These are phyloP conservation scores for Lentinula aciculospora DNA, from an alignment of 768 basidiomycete species.

Conservation along the genomic window DNA sequence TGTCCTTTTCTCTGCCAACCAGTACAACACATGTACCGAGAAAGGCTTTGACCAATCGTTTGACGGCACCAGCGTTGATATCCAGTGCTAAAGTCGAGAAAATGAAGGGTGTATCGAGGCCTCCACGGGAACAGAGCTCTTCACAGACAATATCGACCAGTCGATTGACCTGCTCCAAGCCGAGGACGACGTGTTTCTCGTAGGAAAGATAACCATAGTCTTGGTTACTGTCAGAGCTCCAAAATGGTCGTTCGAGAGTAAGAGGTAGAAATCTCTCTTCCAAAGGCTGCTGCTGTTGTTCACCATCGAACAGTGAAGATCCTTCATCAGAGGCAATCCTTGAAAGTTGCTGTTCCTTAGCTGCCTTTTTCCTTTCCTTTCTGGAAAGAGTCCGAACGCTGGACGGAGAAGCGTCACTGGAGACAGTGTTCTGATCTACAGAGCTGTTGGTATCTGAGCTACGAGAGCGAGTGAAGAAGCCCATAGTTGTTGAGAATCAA, in stretches of 20 bases:
- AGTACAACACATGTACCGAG: slow-evolving; percentile 50
- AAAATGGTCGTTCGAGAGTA: neutral
- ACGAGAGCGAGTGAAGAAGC: slow-evolving; percentile 4
- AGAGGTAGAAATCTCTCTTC: slow-evolving; percentile 4
- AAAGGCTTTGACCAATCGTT: slow-evolving; percentile 75
- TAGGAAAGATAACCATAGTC: slow-evolving; percentile 70
- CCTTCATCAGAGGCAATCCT: neutral
- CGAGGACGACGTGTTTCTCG: slow-evolving; percentile 68
- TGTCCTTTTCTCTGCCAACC: slow-evolving; percentile 23
- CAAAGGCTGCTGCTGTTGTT: neutral
- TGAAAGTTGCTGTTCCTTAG: slow-evolving; percentile 1
- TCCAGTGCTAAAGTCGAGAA: slow-evolving; percentile 89
- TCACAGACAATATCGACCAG: slow-evolving; percentile 67
- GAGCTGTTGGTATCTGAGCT: neutral
- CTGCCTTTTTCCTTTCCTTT: slow-evolving; percentile 6
- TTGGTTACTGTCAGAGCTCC: neutral
- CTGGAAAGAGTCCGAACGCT: slow-evolving; percentile 1
- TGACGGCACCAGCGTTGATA: slow-evolving; percentile 67
- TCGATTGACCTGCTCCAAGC: slow-evolving; percentile 65
- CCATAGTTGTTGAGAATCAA: slow-evolving; percentile 1
- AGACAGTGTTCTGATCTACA: neutral
- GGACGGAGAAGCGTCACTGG: neutral
- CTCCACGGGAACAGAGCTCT: slow-evolving; percentile 69
- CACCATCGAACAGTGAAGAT: neutral
- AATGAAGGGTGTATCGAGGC: slow-evolving; percentile 85